These are phyloP conservation scores for Priceomyces haplophilus DNA, from an alignment of 805 yeast genomes.

Conservation along the genomic window DNA sequence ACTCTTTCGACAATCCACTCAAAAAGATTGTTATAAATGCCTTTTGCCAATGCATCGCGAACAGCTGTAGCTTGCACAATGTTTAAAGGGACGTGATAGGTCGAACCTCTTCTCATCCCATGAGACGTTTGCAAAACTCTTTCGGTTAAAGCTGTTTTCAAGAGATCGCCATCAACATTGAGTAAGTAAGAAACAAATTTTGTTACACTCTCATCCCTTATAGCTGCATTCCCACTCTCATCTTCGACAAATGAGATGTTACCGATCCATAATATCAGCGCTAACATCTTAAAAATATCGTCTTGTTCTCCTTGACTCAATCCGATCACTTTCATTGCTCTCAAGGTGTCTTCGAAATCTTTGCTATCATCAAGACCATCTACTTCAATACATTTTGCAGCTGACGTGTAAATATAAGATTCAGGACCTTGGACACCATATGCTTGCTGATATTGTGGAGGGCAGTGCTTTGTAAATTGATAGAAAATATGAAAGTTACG, in stretches of 20 bases:
- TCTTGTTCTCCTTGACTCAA: constrained; percentile 81
- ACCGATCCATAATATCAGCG: constrained; percentile 92
- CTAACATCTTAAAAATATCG: constrained; percentile 77
- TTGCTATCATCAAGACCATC: constrained; percentile 78
- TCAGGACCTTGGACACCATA: constrained; percentile 95
- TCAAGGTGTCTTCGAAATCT: constrained; percentile 77
- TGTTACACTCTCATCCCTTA: constrained; percentile 86
- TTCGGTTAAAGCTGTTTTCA: constrained; percentile 68
- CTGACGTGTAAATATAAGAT: constrained; percentile 83
- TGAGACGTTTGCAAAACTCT: constrained; percentile 87
- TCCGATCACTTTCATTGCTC: constrained; percentile 89
- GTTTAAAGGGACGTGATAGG: constrained; percentile 92
- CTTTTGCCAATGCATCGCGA: constrained; percentile 92
- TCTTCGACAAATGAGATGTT: constrained; percentile 83
- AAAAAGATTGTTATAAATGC: constrained; percentile 84
- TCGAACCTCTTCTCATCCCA: constrained; percentile 86
- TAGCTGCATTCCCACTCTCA: constrained; percentile 78
- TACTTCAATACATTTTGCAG: constrained; percentile 81
- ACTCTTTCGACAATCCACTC: constrained; percentile 97
- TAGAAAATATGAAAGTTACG: constrained; percentile 96
- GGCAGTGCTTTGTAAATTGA: constrained; percentile 90
- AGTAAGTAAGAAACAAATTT: constrained; percentile 89
- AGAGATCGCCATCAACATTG: constrained; percentile 67
- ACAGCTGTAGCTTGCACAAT: constrained; percentile 92
- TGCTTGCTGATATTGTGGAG: constrained; percentile 74